phyloP scores from a whole-genome alignment of 2,329 filamentous ascomycete genomes.

The Clonostachys sp. region DNA sequence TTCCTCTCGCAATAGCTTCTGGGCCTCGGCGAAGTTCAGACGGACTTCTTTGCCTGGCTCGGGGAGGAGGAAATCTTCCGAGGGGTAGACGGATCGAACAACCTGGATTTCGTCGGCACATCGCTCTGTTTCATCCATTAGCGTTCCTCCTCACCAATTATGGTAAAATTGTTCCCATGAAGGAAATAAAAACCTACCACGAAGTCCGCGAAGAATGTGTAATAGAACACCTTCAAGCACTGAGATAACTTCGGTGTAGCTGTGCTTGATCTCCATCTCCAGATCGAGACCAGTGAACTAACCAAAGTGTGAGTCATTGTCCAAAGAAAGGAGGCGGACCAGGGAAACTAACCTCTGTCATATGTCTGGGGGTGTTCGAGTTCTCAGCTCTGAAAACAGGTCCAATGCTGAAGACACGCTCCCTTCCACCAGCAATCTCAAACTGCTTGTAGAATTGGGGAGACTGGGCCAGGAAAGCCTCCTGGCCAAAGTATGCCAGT shows the following conservation, averaged over 20 bases:
- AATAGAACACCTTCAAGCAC: slow-evolving; percentile 72
- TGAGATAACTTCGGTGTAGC: slow-evolving; percentile 70
- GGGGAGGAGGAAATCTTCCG: slow-evolving; percentile 72
- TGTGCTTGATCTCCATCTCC: slow-evolving; percentile 81
- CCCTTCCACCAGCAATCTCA: slow-evolving; percentile 73
- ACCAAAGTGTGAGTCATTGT: background rate
- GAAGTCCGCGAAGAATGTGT: slow-evolving; percentile 73
- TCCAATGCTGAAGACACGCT: slow-evolving; percentile 74
- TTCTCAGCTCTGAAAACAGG: slow-evolving; percentile 86
- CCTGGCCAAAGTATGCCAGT: slow-evolving; percentile 82
- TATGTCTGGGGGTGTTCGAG: slow-evolving; percentile 77
- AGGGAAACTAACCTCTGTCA: slow-evolving; percentile 59
- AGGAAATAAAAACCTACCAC: slow-evolving; percentile 18
- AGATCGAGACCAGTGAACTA: slow-evolving; percentile 82
- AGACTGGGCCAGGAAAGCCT: slow-evolving; percentile 75
- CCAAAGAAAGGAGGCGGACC: background rate
- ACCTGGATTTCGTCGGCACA: slow-evolving; percentile 70
- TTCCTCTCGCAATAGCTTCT: slow-evolving; percentile 71
- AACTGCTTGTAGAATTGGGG: slow-evolving; percentile 88
- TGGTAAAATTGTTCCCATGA: background rate
- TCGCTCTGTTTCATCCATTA: slow-evolving; percentile 29
- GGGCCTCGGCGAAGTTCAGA: slow-evolving; percentile 73
- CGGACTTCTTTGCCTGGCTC: slow-evolving; percentile 70
- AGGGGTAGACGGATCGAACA: slow-evolving; percentile 69
- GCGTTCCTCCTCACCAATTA: background rate